phyloP scores from a whole-genome alignment of 345 rosid genomes.

The Heritiera fomes region DNA sequence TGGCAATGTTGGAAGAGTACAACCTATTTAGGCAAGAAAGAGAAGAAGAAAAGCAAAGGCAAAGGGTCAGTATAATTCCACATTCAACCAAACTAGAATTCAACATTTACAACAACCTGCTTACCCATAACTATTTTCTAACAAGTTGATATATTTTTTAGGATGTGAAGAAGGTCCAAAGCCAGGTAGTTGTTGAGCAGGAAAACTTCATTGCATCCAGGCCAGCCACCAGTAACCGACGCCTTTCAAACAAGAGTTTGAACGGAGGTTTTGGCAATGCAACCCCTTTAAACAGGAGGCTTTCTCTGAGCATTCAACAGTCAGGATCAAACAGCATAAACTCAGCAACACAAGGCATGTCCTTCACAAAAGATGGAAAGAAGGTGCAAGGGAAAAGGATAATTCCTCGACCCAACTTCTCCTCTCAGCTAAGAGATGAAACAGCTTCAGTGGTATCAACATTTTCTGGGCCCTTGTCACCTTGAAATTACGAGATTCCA shows the following conservation, averaged over 20 bases:
- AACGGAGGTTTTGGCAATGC: conserved; percentile 56
- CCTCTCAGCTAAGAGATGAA: conserved; percentile 57
- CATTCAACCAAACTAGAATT: conserved; percentile 13
- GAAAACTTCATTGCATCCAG: conserved; percentile 52
- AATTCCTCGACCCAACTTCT: conserved; percentile 35
- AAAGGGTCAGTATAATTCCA: conserved; percentile 52
- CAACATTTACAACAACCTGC: background rate
- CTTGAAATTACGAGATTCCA: conserved; percentile 29
- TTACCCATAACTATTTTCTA: conserved; percentile 12
- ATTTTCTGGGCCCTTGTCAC: conserved; percentile 65
- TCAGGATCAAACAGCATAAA: conserved; percentile 42
- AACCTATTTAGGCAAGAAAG: conserved; percentile 60
- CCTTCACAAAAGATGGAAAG: conserved; percentile 52
- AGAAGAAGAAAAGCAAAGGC: conserved; percentile 79
- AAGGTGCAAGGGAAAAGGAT: conserved; percentile 39
- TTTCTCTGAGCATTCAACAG: conserved; percentile 50
- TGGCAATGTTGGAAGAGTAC: conserved; percentile 84
- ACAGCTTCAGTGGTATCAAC: conserved; percentile 24
- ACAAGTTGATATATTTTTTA: conserved; percentile 21
- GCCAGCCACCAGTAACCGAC: conserved; percentile 63
- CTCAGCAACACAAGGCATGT: conserved; percentile 48
- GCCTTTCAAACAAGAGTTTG: conserved; percentile 52
- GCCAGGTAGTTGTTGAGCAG: conserved; percentile 47
- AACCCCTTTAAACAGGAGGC: conserved; percentile 53
- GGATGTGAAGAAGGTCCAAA: conserved; percentile 62